phyloP scores from a whole-genome alignment of 2,329 filamentous ascomycete genomes.

The Cordyceps pruinosa region DNA sequence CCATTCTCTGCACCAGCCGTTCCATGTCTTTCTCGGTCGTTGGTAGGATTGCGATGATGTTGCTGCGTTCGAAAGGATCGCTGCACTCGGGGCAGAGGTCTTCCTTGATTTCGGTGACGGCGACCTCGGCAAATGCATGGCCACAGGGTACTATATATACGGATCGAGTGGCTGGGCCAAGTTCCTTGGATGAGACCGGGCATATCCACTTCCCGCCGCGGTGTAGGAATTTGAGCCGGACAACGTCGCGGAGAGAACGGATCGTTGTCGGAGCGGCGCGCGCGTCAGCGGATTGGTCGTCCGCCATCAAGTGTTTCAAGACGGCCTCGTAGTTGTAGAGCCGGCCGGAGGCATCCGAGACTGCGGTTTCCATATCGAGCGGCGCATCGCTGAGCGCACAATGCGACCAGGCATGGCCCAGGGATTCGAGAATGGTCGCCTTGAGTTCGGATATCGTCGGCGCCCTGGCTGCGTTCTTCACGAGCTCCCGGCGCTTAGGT shows the following conservation, averaged over 20 bases:
- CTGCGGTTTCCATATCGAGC: slow-evolving; percentile 62
- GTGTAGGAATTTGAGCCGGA: slow-evolving; percentile 67
- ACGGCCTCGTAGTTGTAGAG: slow-evolving; percentile 95
- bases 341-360: slow-evolving; percentile 76
- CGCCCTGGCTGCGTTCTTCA: slow-evolving; percentile 81
- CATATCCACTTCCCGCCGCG: slow-evolving; percentile 63
- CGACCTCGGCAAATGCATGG: slow-evolving; percentile 84
- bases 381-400: slow-evolving; percentile 79
- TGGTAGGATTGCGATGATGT: slow-evolving; percentile 78
- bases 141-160: slow-evolving; percentile 93
- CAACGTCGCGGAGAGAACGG: slow-evolving; percentile 75
- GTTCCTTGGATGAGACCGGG: slow-evolving; percentile 77
- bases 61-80: slow-evolving; percentile 61
- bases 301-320: slow-evolving; percentile 52
- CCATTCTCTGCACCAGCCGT: slow-evolving; percentile 57
- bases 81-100: slow-evolving; percentile 65
- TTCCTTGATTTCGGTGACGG: slow-evolving; percentile 72
- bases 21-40: slow-evolving; percentile 63
- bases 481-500: slow-evolving; percentile 88
- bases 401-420: slow-evolving; percentile 78
- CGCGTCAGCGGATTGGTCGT: slow-evolving; percentile 49
- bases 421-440: slow-evolving; percentile 76
- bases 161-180: slow-evolving; percentile 71
- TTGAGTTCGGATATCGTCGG: slow-evolving; percentile 83
- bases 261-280: slow-evolving; percentile 52